Conservation (phyloP, 345 rosid species). For the Adansonia digitata region DNA sequence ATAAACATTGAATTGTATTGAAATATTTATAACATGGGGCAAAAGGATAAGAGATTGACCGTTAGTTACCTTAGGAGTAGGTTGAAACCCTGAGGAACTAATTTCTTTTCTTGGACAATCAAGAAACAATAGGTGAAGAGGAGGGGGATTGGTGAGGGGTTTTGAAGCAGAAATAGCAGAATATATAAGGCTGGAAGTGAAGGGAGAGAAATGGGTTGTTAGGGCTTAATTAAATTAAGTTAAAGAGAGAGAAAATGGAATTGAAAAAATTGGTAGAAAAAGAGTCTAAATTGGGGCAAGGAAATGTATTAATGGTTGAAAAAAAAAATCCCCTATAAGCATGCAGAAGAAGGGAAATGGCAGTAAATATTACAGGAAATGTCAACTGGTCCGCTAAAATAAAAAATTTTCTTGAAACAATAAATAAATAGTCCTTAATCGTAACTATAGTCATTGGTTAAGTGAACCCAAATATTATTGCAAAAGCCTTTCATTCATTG, state of each 20-base stretch:
- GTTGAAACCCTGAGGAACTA: background rate
- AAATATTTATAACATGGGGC: no score
- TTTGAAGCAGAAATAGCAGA: slow-evolving; percentile 11
- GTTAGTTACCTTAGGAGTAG: slow-evolving; percentile 18
- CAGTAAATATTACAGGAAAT: no score
- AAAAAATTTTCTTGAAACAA: no score
- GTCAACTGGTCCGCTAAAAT: no score
- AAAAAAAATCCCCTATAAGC: slow-evolving; percentile 29
- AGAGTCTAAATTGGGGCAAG: slow-evolving; percentile 52
- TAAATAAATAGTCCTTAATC: no score
- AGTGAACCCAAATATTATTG: no score
- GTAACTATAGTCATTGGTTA: no score
- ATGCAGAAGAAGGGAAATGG: slow-evolving; percentile 27
- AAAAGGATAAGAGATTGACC: background rate
- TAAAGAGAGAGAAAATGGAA: slow-evolving; percentile 33
- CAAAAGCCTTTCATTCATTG: slow-evolving; percentile 44
- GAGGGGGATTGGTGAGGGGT: background rate
- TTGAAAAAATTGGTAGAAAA: slow-evolving; percentile 46
- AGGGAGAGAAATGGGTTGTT: slow-evolving; percentile 46
- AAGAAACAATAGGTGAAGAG: background rate
- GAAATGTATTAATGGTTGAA: slow-evolving; percentile 44
- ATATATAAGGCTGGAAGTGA: slow-evolving; percentile 29
- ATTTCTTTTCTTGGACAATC: background rate
- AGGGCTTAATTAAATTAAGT: slow-evolving; percentile 66
- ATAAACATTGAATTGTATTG: background rate